Evolutionary conservation across 495 filamentous ascomycete genomes (phyloP), one percentile per base, ranked within the genome.

Genomic region (Paragyromitra xinjiangensis): DNA sequence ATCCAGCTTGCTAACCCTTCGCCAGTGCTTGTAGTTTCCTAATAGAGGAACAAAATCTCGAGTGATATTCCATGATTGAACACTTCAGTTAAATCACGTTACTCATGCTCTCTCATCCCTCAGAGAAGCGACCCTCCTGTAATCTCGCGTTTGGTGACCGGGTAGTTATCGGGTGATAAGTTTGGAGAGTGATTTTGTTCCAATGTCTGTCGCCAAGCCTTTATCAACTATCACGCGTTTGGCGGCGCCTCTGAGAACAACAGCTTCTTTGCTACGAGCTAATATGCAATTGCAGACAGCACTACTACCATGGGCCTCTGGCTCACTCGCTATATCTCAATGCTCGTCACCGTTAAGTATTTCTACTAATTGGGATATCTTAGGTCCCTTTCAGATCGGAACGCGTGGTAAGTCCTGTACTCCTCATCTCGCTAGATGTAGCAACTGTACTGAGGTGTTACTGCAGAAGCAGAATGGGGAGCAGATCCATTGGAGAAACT

Each of bases 341-440:
- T 79, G 66, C 45, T 51, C 77, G 9, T 56, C 74, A 61, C 24
- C 12, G 55, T 45, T 78, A 24, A 48, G 26, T 34, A 40, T 79
- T 29, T 85, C 86, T 24, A 78, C 72, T 16, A 77, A 69, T 48
- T 90, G 88, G 87, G 78, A 90, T 56, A 71, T 89, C 9, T 83
- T 90, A 12, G 89, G 89, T 6, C 89, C 89, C 6, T 90, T 90
- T 78, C 87, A 88, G 80, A 87, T 87, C 51, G 89, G 89, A 44
- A 90, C 88, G 53, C 81, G 89, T 86, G 88, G 89, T 86, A 85
- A 73, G 84, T 65, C 12, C 11, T 71, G 45, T 65, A 22, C 12
- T 76, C 34, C 3, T 48, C 9, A 58, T 37, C 4, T 8, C 53
- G 24, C 7, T 29, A 37, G 42, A 26, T 26, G 22, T 26, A 55